Base-by-base conservation (phyloP, 768 basidiomycete species). In the Tremella yokohamensis region DNA sequence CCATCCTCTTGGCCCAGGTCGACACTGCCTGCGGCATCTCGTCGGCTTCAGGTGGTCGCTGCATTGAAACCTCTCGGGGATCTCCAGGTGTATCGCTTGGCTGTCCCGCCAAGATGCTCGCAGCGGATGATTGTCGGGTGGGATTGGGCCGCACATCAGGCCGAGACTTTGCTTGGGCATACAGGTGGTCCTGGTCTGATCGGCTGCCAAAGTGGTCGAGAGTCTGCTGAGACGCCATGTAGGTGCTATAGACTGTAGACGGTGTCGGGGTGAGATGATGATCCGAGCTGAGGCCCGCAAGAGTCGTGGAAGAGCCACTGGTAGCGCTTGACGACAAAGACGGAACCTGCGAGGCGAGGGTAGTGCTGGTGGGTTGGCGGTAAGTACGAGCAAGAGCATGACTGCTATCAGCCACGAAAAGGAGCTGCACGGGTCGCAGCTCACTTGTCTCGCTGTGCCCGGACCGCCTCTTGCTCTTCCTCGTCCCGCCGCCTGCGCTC, bases 381-480 rank as follows among this genome's bases (percentile, higher is more conserved):
- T 45, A 15, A 6, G 22, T 8, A 4, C n/a, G 42, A 16, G 42
- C 42, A 15, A n/a, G 20, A 18, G 20, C 20, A 22, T 24, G 49
- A 8, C 26, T 18, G n/a, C 11, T 48, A 13, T 48, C 47, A 13
- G n/a, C n/a, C 47, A 48, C 13, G 47, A 48, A 22, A 48, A 11
- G 13, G 20, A 22, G 20, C 13, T 19, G 47, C 11, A 11, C 11
- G 47, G 47, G 20, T 48, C 20, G 11, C 47, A 22, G 20, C 26
- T 29, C 20, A 22, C 49, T 29, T 20, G 25, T 16, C 26, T 50
- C 26, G 42, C 22, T n/a, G n/a, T 6, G n/a, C n/a, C 40, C 20
- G 37, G 13, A 54, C 40, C 20, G 29, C 34, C 16, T 12, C 48
- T 15, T 39, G 16, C 20, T 26, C 51, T 24, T 54, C 54, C 45